Base-by-base conservation (phyloP, 768 basidiomycete genomes). In the Leccinum rimulosum region DNA sequence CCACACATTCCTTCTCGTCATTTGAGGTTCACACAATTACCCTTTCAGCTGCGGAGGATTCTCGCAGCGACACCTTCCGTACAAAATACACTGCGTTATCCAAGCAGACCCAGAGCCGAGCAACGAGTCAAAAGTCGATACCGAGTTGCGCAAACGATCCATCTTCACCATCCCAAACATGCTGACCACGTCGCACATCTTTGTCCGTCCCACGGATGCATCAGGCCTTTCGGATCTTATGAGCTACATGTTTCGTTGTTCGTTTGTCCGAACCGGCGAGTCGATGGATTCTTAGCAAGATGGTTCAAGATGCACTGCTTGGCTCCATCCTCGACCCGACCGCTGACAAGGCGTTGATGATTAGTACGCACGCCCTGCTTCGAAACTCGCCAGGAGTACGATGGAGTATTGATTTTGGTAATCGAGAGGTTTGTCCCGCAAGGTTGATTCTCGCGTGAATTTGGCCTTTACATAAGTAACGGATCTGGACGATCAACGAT, bases 291-390 rank as follows among this genome's bases (percentile, higher is more conserved):
- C 70, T 74, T 99, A 60, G 97, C 97, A 1, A 80, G 97, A 64
- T 81, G 82, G 57, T 98, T 81, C 77, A 86, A 89, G 31, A 93
- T 92, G 89, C 82, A 83, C 54, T 98, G n/a, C 79, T 98, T 25
- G 97, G 97, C 19, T 91, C 92, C 10, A 94, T 98, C 58, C 81
- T 99, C 11, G 97, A 99, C 72, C 97, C 97, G 11, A 93, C 95
- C 0, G 97, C 97, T 3, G 97, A 99, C 81, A 99, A 99, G 75
- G 80, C 85, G 10, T 77, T 99, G 47, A 90, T 99, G 89, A 96
- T 96, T 54, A 91, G 10, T 31, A 31, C 31, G 31, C 31, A 10
- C 31, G 31, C 91, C 85, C 87, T 67, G 80, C 83, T 76, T 92
- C 87, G 57, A 87, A 84, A 58, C 82, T 80, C 22, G 82, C 70